Percentiles rank a stretch among this genome's conserved stretches.
These are phyloP conservation scores for Penicillium sp. DNA, from an alignment of 2,329 filamentous ascomycete genomes.

Conservation along the genomic window DNA sequence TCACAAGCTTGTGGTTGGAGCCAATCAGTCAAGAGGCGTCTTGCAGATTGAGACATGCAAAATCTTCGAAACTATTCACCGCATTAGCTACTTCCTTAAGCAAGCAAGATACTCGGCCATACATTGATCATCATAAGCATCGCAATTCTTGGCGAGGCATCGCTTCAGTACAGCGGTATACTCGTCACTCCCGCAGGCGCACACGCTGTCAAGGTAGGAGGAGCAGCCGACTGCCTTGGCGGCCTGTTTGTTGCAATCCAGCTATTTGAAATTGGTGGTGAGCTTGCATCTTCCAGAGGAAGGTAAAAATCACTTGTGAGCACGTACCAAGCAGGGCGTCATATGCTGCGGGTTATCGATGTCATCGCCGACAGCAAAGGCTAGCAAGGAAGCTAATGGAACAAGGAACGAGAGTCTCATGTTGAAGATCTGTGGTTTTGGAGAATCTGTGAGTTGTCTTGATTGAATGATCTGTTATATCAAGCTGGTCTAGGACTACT, in stretches of 20 bases:
- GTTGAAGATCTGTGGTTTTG: not conserved
- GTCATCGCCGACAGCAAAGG: not conserved
- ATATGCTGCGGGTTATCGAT: constrained; percentile 5
- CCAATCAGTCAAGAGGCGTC: no score
- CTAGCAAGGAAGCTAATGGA: constrained; percentile 1
- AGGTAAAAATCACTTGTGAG: not conserved
- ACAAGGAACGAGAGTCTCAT: constrained; percentile 4
- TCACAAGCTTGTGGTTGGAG: no score
- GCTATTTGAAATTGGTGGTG: not conserved
- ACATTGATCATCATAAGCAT: constrained; percentile 3
- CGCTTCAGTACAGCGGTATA: constrained; percentile 2
- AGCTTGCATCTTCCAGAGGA: not conserved
- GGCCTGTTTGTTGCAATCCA: constrained; percentile 5
- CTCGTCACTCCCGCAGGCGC: constrained; percentile 3
- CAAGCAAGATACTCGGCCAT: no score
- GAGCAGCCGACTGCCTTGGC: constrained; percentile 3
- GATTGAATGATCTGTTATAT: no score
- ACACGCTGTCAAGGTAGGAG: constrained; percentile 3
- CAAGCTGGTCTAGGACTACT: no score
- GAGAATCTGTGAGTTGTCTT: no score
- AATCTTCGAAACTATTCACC: no score
- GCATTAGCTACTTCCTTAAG: no score
- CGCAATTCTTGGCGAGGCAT: constrained; percentile 3
- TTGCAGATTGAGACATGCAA: no score
- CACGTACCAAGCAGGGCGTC: constrained; percentile 7